phyloP scores from a whole-genome alignment of 495 filamentous ascomycete genomes.

The Aspergillus panamensis region DNA sequence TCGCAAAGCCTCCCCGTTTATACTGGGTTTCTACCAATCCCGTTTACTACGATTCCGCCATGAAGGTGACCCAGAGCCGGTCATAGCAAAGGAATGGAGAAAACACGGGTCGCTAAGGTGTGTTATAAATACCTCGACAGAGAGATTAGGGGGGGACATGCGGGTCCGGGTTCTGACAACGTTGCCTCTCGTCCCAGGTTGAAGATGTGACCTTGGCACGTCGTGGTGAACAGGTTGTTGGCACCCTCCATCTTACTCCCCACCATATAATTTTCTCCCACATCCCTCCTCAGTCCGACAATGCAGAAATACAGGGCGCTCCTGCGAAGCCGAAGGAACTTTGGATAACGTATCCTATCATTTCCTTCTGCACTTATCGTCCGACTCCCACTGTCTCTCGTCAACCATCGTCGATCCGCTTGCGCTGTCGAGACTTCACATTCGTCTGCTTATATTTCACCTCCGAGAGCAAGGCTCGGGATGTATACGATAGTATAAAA shows the following conservation, averaged over 20 bases:
- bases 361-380: slow-evolving; percentile 68
- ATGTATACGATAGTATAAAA: slow-evolving; percentile 87
- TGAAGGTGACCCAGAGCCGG: slow-evolving; percentile 38
- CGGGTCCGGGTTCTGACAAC: slow-evolving; percentile 5
- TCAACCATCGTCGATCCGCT: slow-evolving; percentile 74
- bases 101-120: slow-evolving; percentile 56
- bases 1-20: background rate
- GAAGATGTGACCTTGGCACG: slow-evolving; percentile 62
- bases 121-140: slow-evolving; percentile 1
- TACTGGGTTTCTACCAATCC: slow-evolving; percentile 1
- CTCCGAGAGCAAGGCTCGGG: slow-evolving; percentile 68
- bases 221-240: slow-evolving; percentile 56
- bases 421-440: slow-evolving; percentile 88
- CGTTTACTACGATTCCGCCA: slow-evolving; percentile 20
- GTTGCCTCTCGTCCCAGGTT: slow-evolving; percentile 36
- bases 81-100: slow-evolving; percentile 50
- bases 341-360: slow-evolving; percentile 94
- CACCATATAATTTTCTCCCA: slow-evolving; percentile 65
- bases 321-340: slow-evolving; percentile 61
- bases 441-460: slow-evolving; percentile 88
- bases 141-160: background rate
- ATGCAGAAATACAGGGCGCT: slow-evolving; percentile 32
- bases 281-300: slow-evolving; percentile 36
- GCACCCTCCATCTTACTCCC: slow-evolving; percentile 60
- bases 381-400: slow-evolving; percentile 67